Percentiles rank a stretch among this genome's conserved stretches.
Conservation (phyloP, 2,329 filamentous ascomycete genomes). For the Fusarium mangiferae region DNA sequence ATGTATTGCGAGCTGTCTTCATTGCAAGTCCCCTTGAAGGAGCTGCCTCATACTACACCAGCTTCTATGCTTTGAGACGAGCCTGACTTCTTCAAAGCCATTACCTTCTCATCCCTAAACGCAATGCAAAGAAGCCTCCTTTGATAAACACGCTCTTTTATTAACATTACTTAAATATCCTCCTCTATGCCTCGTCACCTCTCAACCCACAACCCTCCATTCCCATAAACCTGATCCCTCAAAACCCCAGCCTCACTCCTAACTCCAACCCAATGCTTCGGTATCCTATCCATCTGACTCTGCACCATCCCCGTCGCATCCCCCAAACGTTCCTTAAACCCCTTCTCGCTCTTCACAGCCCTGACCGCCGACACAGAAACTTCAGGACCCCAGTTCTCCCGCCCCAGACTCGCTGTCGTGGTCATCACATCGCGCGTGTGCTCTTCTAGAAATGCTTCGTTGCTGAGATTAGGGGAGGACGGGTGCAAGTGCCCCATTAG, state of each 20-base stretch:
- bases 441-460: slow-evolving; percentile 43
- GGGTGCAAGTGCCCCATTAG: slow-evolving; percentile 69
- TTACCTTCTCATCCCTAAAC: neutral
- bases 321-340: slow-evolving; percentile 57
- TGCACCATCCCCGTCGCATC: slow-evolving; percentile 62
- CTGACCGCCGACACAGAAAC: slow-evolving; percentile 53
- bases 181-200: slow-evolving; percentile 19
- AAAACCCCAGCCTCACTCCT: slow-evolving; percentile 59
- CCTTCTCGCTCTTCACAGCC: slow-evolving; percentile 54
- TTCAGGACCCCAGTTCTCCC: slow-evolving; percentile 57
- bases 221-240: slow-evolving; percentile 61
- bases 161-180: neutral
- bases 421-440: slow-evolving; percentile 55
- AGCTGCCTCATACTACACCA: neutral
- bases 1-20: neutral
- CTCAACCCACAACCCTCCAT: slow-evolving; percentile 60
- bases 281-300: slow-evolving; percentile 66
- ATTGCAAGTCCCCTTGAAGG: too few species aligned
- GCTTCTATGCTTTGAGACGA: neutral
- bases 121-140: neutral
- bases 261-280: slow-evolving; percentile 68
- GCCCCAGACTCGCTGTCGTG: slow-evolving; percentile 57
- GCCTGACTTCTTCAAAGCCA: neutral
- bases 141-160: neutral
- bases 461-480: slow-evolving; percentile 25